These are phyloP conservation scores for Schwanniomyces pseudopolymorphus DNA, from an alignment of 805 yeast species.

Conservation along the genomic window DNA sequence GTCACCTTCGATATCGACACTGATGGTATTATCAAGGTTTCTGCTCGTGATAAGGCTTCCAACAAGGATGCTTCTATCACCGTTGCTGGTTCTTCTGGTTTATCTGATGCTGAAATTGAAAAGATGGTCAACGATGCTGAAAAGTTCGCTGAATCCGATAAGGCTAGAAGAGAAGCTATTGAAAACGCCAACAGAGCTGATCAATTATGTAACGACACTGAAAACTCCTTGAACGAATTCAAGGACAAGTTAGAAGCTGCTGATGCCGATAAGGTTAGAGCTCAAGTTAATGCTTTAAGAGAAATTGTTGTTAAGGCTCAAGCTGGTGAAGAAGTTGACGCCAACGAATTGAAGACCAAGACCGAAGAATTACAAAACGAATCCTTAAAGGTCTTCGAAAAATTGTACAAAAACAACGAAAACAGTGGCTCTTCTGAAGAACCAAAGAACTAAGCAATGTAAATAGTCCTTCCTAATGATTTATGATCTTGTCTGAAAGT, in stretches of 20 bases:
- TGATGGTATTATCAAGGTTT: constrained; percentile 94
- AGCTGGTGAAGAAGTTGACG: constrained; percentile 60
- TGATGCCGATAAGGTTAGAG: constrained; percentile 47
- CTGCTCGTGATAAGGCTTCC: constrained; percentile 90
- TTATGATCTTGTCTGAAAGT: background rate
- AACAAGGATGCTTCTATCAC: constrained; percentile 94
- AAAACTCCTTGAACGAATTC: constrained; percentile 47
- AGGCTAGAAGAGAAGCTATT: constrained; percentile 79
- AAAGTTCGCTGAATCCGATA: constrained; percentile 83
- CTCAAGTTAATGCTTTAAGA: constrained; percentile 58
- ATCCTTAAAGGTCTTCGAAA: constrained; percentile 74
- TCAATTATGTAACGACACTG: constrained; percentile 60
- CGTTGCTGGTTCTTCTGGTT: constrained; percentile 94
- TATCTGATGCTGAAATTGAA: constrained; percentile 86
- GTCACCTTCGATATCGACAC: constrained; percentile 96
- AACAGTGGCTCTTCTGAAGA: constrained; percentile 19
- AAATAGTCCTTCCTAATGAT: background rate
- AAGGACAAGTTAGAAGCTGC: constrained; percentile 47
- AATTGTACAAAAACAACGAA: constrained; percentile 43
- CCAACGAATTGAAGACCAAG: constrained; percentile 65
- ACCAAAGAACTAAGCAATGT: constrained; percentile 24
- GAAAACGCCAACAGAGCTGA: constrained; percentile 86
- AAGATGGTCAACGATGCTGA: constrained; percentile 90
- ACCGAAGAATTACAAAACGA: constrained; percentile 74
- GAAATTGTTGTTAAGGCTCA: constrained; percentile 65